These are phyloP conservation scores for Syncephalastrum sp. DNA, from an alignment of 371 early-diverging fungal species.

Conservation along the genomic window DNA sequence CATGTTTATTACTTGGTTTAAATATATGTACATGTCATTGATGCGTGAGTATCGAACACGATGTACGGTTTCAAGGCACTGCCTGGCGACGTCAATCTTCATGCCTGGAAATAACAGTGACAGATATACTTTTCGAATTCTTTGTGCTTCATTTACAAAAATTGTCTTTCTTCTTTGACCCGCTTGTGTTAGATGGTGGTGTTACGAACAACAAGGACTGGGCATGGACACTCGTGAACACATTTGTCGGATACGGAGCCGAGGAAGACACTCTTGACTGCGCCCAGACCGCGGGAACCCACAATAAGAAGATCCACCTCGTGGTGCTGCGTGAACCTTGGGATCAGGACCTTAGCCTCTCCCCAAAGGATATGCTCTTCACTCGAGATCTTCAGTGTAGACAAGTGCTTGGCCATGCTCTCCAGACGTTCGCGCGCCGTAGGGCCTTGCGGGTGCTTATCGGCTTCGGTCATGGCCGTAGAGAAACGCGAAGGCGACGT, in stretches of 20 bases:
- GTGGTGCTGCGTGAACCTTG: conserved; percentile 40
- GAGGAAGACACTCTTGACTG: conserved; percentile 48
- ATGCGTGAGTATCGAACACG: too few relatives aligned
- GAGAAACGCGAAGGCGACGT: conserved; percentile 10
- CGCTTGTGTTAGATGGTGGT: conserved; percentile 33
- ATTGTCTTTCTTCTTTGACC: not conserved
- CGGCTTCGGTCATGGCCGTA: conserved; percentile 29
- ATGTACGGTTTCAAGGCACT: too few relatives aligned
- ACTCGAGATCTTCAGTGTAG: conserved; percentile 30
- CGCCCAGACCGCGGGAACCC: conserved; percentile 49
- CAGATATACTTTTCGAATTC: too few relatives aligned
- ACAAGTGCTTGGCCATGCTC: conserved; percentile 30
- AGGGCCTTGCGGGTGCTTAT: conserved; percentile 24
- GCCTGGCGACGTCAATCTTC: too few relatives aligned
- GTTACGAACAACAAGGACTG: conserved; percentile 50
- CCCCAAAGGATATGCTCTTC: conserved; percentile 52
- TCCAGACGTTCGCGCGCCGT: conserved; percentile 34
- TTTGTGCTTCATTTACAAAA: too few relatives aligned
- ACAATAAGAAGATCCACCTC: conserved; percentile 48
- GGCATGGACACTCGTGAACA: conserved; percentile 49
- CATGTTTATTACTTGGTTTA: too few relatives aligned
- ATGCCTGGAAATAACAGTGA: too few relatives aligned
- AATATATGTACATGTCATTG: too few relatives aligned
- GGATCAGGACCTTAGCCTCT: conserved; percentile 38
- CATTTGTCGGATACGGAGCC: conserved; percentile 52